Conservation (phyloP, 2,329 filamentous ascomycete genomes). For the Monascus ruber region DNA sequence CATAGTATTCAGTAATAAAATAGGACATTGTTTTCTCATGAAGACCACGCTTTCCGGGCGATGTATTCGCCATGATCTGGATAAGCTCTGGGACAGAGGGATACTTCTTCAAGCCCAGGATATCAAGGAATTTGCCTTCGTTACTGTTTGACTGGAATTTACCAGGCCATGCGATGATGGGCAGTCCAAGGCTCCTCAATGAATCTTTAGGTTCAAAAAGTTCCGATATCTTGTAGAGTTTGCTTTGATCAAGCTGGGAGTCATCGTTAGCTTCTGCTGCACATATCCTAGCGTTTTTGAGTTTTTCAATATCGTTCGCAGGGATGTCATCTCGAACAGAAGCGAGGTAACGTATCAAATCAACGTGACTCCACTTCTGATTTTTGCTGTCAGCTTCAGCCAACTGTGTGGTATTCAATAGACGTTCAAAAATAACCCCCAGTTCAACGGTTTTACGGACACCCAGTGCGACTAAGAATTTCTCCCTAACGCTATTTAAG, state of each 20-base stretch:
- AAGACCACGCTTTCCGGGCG: constrained; percentile 38
- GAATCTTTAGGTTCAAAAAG: constrained; percentile 68
- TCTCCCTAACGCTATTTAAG: constrained; percentile 75
- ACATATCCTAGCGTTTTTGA: constrained; percentile 69
- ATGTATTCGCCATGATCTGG: constrained; percentile 59
- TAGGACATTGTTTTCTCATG: constrained; percentile 66
- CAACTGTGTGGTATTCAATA: constrained; percentile 51
- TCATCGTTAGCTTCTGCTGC: constrained; percentile 55
- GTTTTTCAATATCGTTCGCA: constrained; percentile 61
- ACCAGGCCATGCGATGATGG: constrained; percentile 73
- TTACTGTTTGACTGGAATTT: constrained; percentile 52
- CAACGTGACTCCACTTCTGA: constrained; percentile 75
- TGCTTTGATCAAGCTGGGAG: constrained; percentile 42
- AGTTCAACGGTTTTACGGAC: constrained; percentile 93
- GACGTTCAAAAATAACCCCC: constrained; percentile 79
- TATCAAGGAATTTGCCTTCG: constrained; percentile 64
- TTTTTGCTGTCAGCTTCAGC: constrained; percentile 37
- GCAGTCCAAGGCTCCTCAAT: constrained; percentile 58
- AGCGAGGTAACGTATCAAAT: constrained; percentile 86
- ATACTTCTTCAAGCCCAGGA: constrained; percentile 60
- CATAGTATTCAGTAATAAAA: constrained; percentile 68
- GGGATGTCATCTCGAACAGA: constrained; percentile 88
- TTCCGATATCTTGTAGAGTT: constrained; percentile 61
- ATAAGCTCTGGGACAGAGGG: constrained; percentile 66
- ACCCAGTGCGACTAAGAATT: constrained; percentile 69